These are phyloP conservation scores for Pythium vanterpoolii DNA, from an alignment of 352 stramenopile species.

Conservation along the genomic window DNA sequence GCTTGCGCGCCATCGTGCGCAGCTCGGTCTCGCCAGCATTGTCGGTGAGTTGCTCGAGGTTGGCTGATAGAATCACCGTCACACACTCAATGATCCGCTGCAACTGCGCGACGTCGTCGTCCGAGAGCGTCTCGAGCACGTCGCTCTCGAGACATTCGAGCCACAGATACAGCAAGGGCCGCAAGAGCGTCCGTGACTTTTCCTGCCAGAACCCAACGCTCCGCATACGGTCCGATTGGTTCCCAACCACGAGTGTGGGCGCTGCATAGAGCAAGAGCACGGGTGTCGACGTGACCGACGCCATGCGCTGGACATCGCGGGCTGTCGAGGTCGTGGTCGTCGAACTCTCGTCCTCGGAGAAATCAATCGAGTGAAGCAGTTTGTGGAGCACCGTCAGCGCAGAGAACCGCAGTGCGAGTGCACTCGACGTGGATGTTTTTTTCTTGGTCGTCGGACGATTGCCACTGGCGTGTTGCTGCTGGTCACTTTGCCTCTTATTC, in stretches of 20 bases:
- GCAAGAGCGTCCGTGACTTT: conserved; percentile 57
- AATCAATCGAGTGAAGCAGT: conserved; percentile 50
- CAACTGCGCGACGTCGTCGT: conserved; percentile 73
- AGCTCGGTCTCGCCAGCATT: conserved; percentile 26
- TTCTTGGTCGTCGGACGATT: conserved; percentile 38
- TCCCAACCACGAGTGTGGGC: conserved; percentile 30
- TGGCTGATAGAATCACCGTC: conserved; percentile 54
- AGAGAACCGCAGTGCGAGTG: conserved; percentile 52
- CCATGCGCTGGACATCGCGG: conserved; percentile 12
- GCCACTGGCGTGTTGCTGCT: conserved; percentile 8
- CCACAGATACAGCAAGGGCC: conserved; percentile 69
- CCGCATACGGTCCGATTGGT: conserved; percentile 32
- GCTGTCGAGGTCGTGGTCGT: neutral
- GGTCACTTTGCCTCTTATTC: conserved; percentile 20
- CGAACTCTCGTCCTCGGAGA: conserved; percentile 14
- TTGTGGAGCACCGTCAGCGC: conserved; percentile 67
- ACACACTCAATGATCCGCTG: conserved; percentile 72
- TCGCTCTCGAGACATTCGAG: conserved; percentile 64
- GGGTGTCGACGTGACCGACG: conserved; percentile 25
- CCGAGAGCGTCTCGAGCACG: conserved; percentile 44
- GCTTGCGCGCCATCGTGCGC: conserved; percentile 21
- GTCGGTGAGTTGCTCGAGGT: conserved; percentile 29
- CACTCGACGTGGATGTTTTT: conserved; percentile 34
- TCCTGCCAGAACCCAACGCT: conserved; percentile 61
- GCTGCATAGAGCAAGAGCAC: conserved; percentile 54